Evolutionary conservation across 306 rosid species (phyloP), one percentile per base, ranked within the genome.

Genomic region (Acacia acuminata): DNA sequence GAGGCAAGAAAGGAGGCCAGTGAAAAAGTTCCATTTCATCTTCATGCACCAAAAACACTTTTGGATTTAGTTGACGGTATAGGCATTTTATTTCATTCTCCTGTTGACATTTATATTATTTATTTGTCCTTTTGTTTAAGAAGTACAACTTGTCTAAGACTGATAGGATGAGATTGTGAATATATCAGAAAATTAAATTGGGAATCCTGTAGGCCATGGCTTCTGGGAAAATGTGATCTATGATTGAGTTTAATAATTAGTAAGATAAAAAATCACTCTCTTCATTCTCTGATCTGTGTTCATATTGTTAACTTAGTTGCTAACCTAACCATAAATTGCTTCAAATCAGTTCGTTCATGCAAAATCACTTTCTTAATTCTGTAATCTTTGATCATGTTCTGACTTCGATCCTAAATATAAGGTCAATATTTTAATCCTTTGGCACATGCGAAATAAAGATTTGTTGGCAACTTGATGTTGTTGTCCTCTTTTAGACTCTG

Each of bases 1-100:
- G 94, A 90, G 84, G 97, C 98, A 69, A 93, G 92, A 87, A 89
- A 90, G 86, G 91, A 88, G 84, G 93, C 90, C 25, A 84, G 90
- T 76, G 91, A 87, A 87, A 80, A 88, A 80, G 87, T 87, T 82
- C 82, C 94, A 25, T 93, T 96, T 83, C 97, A 96, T 89, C 94
- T 96, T 77, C 99, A 96, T 88, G 83, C 82, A 22, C 90, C 97
- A 48, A 82, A 88, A 66, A 86, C 96, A 75, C 99, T 96, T 85
- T 81, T 83, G 84, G 85, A 90, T 83, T 81, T 93, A 86, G 96
- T 91, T 78, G 97, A 92, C 82, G 99, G 98, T 93, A 91, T 65
- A 81, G 32, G n/a, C 24, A 63, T 84, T 64, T 24, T 48, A 60
- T 16, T 77, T 22, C 20, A 38, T 22, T 78, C 71, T 72, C 7